Percentiles rank a stretch among this genome's conserved stretches.
These are phyloP conservation scores for Penicillium corylophilum DNA, from an alignment of 2,329 filamentous ascomycete species.

Conservation along the genomic window DNA sequence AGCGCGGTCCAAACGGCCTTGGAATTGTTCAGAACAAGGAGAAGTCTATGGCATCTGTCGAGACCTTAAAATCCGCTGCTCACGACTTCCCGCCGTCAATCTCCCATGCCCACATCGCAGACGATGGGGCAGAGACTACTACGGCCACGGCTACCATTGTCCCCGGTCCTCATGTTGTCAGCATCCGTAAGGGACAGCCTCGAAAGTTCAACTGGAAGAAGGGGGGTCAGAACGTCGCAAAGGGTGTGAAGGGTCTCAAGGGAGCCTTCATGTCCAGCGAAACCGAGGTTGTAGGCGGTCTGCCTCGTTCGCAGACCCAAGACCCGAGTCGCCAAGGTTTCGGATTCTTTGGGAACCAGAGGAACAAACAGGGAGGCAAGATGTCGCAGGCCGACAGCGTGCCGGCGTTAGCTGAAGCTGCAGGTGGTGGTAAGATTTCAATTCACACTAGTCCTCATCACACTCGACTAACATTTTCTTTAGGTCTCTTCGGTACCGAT, in stretches of 20 bases:
- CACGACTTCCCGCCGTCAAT: slow-evolving; percentile 58
- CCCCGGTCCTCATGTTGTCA: slow-evolving; percentile 85
- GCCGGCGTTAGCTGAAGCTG: slow-evolving; percentile 39
- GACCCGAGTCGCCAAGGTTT: slow-evolving; percentile 61
- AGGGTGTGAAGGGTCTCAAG: slow-evolving; percentile 93
- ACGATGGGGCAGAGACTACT: slow-evolving; percentile 63
- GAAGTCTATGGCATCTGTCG: slow-evolving; percentile 47
- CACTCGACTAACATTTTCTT: slow-evolving; percentile 7
- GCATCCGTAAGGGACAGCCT: slow-evolving; percentile 87
- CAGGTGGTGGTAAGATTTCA: slow-evolving; percentile 39
- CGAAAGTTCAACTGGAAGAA: slow-evolving; percentile 99
- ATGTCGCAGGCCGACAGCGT: slow-evolving; percentile 47
- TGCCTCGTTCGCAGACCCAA: slow-evolving; percentile 41
- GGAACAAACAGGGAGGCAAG: slow-evolving; percentile 42
- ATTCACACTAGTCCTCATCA: not conserved
- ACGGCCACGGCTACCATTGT: slow-evolving; percentile 58
- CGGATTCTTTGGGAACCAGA: slow-evolving; percentile 64
- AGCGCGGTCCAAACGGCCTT: slow-evolving; percentile 51
- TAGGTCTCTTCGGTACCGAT: slow-evolving; percentile 82
- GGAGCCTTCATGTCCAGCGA: slow-evolving; percentile 78
- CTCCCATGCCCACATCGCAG: slow-evolving; percentile 56
- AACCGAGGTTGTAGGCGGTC: slow-evolving; percentile 40
- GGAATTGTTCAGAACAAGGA: slow-evolving; percentile 60
- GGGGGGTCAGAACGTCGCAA: slow-evolving; percentile 87
- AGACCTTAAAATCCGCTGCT: slow-evolving; percentile 45